These are phyloP conservation scores for Solanum hybrid DNA, from an alignment of 305 asterid species.

Conservation along the genomic window DNA sequence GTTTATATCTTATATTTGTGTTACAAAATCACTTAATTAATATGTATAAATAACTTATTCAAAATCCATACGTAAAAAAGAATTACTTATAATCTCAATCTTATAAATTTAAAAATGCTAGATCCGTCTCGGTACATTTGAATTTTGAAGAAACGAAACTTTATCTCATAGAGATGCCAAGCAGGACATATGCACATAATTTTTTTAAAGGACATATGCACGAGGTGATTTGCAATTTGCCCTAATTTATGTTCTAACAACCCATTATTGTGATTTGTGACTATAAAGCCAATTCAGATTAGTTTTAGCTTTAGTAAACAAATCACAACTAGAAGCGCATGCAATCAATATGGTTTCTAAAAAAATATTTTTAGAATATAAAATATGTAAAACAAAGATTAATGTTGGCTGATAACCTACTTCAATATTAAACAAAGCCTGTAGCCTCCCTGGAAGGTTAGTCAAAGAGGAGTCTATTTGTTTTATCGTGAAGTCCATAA, in stretches of 20 bases:
- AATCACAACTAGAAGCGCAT: neutral
- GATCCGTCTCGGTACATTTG: neutral
- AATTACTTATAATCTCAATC: neutral
- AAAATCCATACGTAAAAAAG: neutral
- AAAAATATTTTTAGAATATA: neutral
- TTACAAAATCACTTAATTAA: neutral
- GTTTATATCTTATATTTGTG: neutral
- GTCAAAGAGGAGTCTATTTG: neutral
- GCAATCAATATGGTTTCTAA: neutral
- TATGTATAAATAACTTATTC: neutral
- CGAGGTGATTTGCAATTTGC: neutral
- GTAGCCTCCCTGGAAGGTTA: neutral
- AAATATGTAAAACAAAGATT: neutral
- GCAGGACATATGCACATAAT: neutral
- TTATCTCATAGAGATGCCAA: neutral
- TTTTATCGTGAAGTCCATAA: neutral
- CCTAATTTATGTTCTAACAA: conserved; percentile 1
- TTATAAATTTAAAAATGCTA: neutral
- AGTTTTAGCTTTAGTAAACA: neutral
- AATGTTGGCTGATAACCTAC: neutral
- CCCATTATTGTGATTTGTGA: neutral
- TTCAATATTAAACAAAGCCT: neutral
- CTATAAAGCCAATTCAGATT: neutral
- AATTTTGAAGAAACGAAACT: neutral
- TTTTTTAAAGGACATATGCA: neutral